Evolutionary conservation across 2,329 filamentous ascomycete genomes (phyloP).

Genomic region (Metarhizium brunneum): DNA sequence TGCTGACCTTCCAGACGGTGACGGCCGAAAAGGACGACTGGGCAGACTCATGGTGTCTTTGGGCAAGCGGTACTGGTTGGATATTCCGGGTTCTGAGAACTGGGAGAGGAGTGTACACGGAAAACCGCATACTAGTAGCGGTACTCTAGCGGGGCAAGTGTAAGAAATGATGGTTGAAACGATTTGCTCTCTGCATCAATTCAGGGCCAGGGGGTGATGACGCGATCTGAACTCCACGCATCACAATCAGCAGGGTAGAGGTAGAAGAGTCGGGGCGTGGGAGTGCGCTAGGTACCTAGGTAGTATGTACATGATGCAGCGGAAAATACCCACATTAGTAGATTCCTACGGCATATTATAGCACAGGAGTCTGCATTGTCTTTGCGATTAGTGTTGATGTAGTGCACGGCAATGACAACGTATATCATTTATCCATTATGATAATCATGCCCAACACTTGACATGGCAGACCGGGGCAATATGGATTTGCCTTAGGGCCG

Average conservation of each 20-base stretch:
- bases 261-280: neutral
- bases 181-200: neutral
- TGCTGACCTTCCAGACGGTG: conserved; percentile 58
- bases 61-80: conserved; percentile 74
- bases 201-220: conserved; percentile 7
- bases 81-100: conserved; percentile 53
- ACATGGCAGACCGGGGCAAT: no score
- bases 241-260: conserved; percentile 6
- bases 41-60: conserved; percentile 71
- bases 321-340: neutral
- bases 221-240: conserved; percentile 10
- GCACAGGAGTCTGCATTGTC: neutral
- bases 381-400: no score
- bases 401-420: no score
- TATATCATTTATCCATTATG: no score
- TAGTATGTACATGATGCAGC: neutral
- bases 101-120: conserved; percentile 56
- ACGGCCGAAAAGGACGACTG: conserved; percentile 69
- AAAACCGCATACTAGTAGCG: conserved; percentile 37
- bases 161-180: conserved; percentile 9
- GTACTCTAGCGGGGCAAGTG: conserved; percentile 24
- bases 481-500: no score
- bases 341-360: neutral
- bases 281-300: neutral
- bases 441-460: no score